These are phyloP conservation scores for Moniliella sp. DNA, from an alignment of 1,284 basidiomycete species.

Conservation along the genomic window DNA sequence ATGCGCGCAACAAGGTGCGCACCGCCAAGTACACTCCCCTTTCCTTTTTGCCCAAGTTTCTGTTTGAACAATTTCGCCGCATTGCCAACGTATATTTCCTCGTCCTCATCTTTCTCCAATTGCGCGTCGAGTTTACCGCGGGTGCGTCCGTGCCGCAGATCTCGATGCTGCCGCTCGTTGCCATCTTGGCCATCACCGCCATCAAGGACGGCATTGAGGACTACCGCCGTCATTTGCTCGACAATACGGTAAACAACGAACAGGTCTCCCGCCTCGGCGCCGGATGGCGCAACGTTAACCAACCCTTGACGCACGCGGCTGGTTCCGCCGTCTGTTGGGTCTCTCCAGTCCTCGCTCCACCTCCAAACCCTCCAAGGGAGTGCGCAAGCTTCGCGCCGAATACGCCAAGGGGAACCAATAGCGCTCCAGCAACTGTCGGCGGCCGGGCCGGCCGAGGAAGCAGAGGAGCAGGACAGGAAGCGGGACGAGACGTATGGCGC, in stretches of 20 bases:
- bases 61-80: constrained; percentile 37
- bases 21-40: constrained; percentile 78
- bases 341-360: constrained; percentile 34
- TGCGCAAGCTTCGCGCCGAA: constrained; percentile 61
- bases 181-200: constrained; percentile 68
- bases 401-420: constrained; percentile 44
- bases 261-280: constrained; percentile 62
- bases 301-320: constrained; percentile 54
- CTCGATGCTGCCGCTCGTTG: constrained; percentile 64
- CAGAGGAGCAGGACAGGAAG: no score
- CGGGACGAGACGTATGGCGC: no score
- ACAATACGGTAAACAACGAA: constrained; percentile 76
- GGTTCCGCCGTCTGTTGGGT: constrained; percentile 53
- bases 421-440: no score
- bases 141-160: constrained; percentile 65
- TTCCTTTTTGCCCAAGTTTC: constrained; percentile 53
- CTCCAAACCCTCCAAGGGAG: constrained; percentile 43
- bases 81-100: constrained; percentile 86
- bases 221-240: constrained; percentile 60
- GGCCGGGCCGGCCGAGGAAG: no score
- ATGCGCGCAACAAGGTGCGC: constrained; percentile 77
- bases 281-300: constrained; percentile 77
- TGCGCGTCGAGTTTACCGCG: constrained; percentile 55
- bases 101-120: constrained; percentile 59
- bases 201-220: constrained; percentile 89